Base-by-base conservation (phyloP, 495 filamentous ascomycete species). In the Annulohypoxylon moriforme region DNA sequence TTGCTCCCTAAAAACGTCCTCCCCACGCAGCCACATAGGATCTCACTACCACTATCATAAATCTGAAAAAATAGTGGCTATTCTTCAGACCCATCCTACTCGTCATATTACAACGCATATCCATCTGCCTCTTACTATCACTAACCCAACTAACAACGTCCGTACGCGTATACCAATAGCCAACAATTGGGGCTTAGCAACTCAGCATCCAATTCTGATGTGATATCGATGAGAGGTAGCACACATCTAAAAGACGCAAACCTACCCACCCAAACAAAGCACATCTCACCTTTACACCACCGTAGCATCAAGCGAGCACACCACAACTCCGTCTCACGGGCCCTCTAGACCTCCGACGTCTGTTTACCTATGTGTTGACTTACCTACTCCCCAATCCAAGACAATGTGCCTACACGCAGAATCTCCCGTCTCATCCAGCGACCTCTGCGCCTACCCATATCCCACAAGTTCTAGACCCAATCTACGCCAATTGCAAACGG, bases 111-210 rank as follows among this genome's bases (percentile, higher is more conserved):
- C 40, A 8, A 13, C 4, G 40, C 40, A 44, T 42, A 42, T n/a
- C 38, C 13, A 44, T 13, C 40, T 44, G 8, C 40, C 16, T 40
- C 36, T 40, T n/a, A 40, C 36, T 7, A 44, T 2, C 16, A 7
- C 5, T 1, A n/a, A 7, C 10, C 11, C 5, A 33, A 24, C 25
- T 33, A 10, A 55, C 11, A 27, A 55, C 25, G 50, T 55, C 36
- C 33, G n/a, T 40, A 40, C 33, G 11, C 16, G 27, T 22, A 25
- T 14, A 38, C 13, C 20, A 13, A 7, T 18, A 14, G 8, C 58
- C 58, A 61, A 49, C 58, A 49, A 16, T 61, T 61, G 58, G 42
- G 58, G 9, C 7, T 22, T 36, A 16, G 55, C 55, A 58, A 58
- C 20, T 33, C 55, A 42, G 13, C 27, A 4, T 22, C 4, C 29